Evolutionary conservation across 108 stramenopile genomes (phyloP).

Genomic region (Cylindrotheca closterium): DNA sequence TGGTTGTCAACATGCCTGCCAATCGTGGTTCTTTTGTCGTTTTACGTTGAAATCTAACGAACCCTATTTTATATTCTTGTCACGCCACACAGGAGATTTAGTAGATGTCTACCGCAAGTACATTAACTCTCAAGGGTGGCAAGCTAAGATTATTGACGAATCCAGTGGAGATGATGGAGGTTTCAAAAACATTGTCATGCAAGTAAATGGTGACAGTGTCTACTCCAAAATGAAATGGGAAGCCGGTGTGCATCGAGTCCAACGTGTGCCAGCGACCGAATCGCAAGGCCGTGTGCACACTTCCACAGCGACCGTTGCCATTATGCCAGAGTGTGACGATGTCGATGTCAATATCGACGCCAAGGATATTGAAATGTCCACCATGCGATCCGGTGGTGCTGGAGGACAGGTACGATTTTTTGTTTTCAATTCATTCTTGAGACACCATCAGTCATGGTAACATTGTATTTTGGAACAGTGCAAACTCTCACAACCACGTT

Average conservation of each 20-base stretch:
- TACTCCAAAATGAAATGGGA: conserved; percentile 95
- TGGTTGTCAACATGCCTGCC: too few relatives aligned
- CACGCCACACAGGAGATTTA: conserved; percentile 57
- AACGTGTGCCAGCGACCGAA: conserved; percentile 97
- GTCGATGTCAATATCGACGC: conserved; percentile 85
- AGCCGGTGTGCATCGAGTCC: conserved; percentile 97
- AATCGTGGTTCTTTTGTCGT: conserved; percentile 2
- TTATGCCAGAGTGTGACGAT: conserved; percentile 88
- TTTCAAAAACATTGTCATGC: conserved; percentile 84
- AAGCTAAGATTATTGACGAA: conserved; percentile 68
- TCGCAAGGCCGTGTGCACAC: conserved; percentile 92
- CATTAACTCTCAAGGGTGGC: conserved; percentile 80
- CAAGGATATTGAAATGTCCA: conserved; percentile 87
- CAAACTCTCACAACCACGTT: too few relatives aligned
- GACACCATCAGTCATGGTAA: too few relatives aligned
- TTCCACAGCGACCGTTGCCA: conserved; percentile 92
- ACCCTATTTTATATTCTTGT: background rate
- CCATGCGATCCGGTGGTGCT: conserved; percentile 91
- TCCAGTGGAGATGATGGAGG: conserved; percentile 89
- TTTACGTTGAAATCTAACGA: too few relatives aligned
- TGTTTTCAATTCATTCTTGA: too few relatives aligned
- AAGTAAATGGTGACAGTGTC: conserved; percentile 82
- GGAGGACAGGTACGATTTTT: conserved; percentile 78
- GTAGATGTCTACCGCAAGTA: conserved; percentile 90
- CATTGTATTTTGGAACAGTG: too few relatives aligned